These are phyloP conservation scores for Pneumocystis canis DNA, from an alignment of 1,139 yeast species.

Conservation along the genomic window DNA sequence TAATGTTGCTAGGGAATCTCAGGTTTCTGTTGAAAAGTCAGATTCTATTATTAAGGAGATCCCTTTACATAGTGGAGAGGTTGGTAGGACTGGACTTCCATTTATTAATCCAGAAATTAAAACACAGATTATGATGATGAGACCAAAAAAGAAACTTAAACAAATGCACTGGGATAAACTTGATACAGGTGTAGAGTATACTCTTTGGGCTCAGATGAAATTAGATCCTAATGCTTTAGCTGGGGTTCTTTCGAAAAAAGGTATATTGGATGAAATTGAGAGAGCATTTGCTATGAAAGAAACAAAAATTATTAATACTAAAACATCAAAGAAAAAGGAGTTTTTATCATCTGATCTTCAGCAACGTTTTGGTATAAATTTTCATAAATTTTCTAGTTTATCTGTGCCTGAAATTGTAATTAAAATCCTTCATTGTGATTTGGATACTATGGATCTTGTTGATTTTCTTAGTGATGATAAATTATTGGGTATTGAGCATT, in stretches of 20 bases:
- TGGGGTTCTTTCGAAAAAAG: conserved; percentile 46
- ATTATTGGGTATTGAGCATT: conserved; percentile 8
- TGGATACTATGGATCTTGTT: conserved; percentile 52
- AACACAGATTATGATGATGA: conserved; percentile 16
- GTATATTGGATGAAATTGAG: conserved; percentile 68
- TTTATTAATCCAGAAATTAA: conserved; percentile 8
- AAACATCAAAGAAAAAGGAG: conserved; percentile 35
- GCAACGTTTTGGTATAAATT: conserved; percentile 81
- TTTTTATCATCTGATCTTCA: conserved; percentile 69
- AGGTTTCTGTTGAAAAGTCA: not conserved
- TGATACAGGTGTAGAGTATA: conserved; percentile 40
- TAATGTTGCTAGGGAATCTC: conserved; percentile 6
- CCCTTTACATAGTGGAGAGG: conserved; percentile 9
- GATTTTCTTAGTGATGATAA: conserved; percentile 64
- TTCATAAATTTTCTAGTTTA: conserved; percentile 59
- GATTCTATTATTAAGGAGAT: not conserved
- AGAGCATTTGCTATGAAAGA: conserved; percentile 56
- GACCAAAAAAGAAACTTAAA: conserved; percentile 57
- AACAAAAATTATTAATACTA: conserved; percentile 28
- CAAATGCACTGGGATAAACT: conserved; percentile 94
- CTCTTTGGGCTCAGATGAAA: conserved; percentile 63
- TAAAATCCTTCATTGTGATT: conserved; percentile 58
- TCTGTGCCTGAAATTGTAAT: conserved; percentile 48
- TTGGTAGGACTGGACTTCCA: conserved; percentile 11
- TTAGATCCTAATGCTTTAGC: conserved; percentile 31